phyloP scores from a whole-genome alignment of 208 protist genomes.

The Strigomonas galati region DNA sequence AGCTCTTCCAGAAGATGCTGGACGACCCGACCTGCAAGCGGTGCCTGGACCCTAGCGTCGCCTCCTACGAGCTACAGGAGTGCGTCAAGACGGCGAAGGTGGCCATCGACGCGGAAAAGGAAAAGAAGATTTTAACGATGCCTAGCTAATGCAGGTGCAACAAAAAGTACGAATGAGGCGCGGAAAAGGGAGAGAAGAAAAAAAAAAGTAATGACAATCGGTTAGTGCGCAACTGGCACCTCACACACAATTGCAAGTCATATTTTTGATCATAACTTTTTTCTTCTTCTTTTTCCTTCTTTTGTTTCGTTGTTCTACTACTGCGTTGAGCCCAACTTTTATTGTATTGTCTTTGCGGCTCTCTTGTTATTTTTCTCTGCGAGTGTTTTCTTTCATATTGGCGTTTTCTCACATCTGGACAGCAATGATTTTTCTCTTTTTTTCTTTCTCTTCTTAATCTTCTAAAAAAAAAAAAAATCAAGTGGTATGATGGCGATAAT shows the following conservation, averaged over 20 bases:
- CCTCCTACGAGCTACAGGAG: constrained; percentile 81
- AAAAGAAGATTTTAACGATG: constrained; percentile 13
- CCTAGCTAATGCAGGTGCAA: background rate
- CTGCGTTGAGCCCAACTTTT: too few relatives aligned
- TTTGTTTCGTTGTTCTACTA: too few relatives aligned
- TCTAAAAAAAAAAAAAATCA: constrained; percentile 6
- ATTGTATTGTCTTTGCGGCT: too few relatives aligned
- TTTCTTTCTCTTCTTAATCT: constrained; percentile 7
- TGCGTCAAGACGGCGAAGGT: constrained; percentile 63
- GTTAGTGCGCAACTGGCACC: too few relatives aligned
- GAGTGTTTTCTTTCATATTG: too few relatives aligned
- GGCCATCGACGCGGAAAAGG: constrained; percentile 45
- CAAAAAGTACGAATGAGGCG: background rate
- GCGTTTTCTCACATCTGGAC: background rate
- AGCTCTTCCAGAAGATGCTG: constrained; percentile 70
- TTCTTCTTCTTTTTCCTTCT: too few relatives aligned
- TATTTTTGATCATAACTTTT: too few relatives aligned
- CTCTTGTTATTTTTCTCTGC: too few relatives aligned
- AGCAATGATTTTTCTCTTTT: constrained; percentile 2
- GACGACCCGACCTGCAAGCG: constrained; percentile 77
- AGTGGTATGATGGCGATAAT: background rate
- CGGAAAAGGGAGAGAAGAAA: background rate
- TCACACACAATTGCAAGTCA: too few relatives aligned
- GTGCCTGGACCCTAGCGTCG: constrained; percentile 77
- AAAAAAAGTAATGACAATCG: background rate